These are phyloP conservation scores for Pugionium cornutum DNA, from an alignment of 345 rosid genomes.

Conservation along the genomic window DNA sequence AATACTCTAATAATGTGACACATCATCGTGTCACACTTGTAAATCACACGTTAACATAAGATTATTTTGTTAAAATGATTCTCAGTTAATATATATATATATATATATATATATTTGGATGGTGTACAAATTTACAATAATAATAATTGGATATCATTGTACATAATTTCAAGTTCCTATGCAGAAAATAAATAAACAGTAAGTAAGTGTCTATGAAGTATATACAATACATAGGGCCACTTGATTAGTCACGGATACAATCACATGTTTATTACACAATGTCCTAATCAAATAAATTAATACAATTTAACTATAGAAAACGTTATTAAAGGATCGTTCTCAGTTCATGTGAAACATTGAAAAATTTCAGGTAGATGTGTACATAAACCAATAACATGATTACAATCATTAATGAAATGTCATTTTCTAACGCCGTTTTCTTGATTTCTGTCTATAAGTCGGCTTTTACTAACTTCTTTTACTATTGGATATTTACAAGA, in stretches of 20 bases:
- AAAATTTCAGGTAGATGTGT: background rate
- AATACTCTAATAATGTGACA: too few relatives aligned
- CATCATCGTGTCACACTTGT: too few relatives aligned
- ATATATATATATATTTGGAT: too few relatives aligned
- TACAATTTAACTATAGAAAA: background rate
- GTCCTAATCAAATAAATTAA: background rate
- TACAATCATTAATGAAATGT: background rate
- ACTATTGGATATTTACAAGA: too few relatives aligned
- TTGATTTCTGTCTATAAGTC: background rate
- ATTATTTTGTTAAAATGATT: too few relatives aligned
- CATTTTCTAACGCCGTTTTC: background rate
- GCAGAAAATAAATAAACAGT: background rate
- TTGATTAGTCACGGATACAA: background rate
- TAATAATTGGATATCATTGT: too few relatives aligned
- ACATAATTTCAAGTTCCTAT: background rate
- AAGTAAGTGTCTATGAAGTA: background rate
- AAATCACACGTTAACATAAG: too few relatives aligned
- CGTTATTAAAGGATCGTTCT: conserved; percentile 4
- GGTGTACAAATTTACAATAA: too few relatives aligned
- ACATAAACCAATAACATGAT: background rate
- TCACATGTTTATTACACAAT: conserved; percentile 15
- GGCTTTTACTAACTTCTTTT: background rate
- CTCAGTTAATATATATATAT: too few relatives aligned
- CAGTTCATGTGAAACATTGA: background rate
- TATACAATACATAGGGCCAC: too few relatives aligned